phyloP scores from a whole-genome alignment of 2,329 filamentous ascomycete species.

The Cordyceps javanica region DNA sequence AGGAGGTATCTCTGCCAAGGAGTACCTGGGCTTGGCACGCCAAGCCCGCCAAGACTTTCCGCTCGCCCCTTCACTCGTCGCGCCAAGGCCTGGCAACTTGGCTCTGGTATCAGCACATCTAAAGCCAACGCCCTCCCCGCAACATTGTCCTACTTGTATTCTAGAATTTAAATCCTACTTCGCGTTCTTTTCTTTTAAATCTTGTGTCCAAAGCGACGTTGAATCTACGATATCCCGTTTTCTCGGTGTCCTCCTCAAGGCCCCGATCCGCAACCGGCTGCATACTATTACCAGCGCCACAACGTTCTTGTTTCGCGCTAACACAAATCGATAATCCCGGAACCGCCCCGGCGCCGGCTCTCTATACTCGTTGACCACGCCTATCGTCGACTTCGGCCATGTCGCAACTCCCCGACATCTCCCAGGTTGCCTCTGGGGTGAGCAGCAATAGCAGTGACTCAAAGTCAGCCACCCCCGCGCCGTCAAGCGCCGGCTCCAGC shows the following conservation, averaged over 20 bases:
- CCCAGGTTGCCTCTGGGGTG: conserved; percentile 24
- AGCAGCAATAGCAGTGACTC: conserved; percentile 39
- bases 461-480: conserved; percentile 47
- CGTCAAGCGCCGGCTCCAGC: conserved; percentile 42
- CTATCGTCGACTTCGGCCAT: neutral
- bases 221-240: neutral
- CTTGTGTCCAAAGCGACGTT: neutral
- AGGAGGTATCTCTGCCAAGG: conserved; percentile 2
- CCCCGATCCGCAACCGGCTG: neutral
- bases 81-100: conserved; percentile 11
- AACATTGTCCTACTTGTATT: conserved; percentile 1
- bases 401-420: conserved; percentile 15
- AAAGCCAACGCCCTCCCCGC: conserved; percentile 13
- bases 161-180: neutral
- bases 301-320: neutral
- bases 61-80: conserved; percentile 27
- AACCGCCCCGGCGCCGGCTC: neutral
- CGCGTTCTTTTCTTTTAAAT: neutral
- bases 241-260: neutral
- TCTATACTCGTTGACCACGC: neutral
- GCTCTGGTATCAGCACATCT: conserved; percentile 10
- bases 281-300: neutral
- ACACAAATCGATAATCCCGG: neutral
- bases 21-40: conserved; percentile 28
- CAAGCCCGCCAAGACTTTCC: conserved; percentile 31